Evolutionary conservation across 202 grass and related monocot species (phyloP).

Genomic region (Panicum hallii): DNA sequence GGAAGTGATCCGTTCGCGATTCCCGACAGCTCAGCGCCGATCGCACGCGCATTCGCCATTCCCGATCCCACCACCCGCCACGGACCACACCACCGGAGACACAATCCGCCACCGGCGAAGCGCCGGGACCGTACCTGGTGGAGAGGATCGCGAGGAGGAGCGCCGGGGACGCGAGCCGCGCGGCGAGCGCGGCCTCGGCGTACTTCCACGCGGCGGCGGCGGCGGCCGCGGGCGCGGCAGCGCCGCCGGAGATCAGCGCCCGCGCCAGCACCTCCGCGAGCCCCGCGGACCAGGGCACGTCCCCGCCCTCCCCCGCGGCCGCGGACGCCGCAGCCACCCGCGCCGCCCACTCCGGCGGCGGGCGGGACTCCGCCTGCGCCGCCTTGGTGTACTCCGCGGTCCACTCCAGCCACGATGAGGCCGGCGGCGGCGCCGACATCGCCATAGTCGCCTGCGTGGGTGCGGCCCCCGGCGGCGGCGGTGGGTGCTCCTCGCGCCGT

Average conservation of each 20-base stretch:
- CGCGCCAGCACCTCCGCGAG: conserved; percentile 66
- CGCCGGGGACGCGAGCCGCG: conserved; percentile 72
- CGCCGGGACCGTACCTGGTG: conserved; percentile 45
- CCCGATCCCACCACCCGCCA: neutral
- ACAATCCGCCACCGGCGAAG: neutral
- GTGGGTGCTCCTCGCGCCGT: neutral
- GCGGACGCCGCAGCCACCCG: conserved; percentile 37
- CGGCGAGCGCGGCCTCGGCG: conserved; percentile 76
- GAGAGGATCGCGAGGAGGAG: conserved; percentile 87
- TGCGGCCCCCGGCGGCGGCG: neutral
- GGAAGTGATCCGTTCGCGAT: neutral
- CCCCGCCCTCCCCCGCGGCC: neutral
- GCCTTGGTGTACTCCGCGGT: conserved; percentile 67
- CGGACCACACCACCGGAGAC: neutral
- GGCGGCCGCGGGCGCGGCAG: neutral
- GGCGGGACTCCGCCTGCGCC: conserved; percentile 56
- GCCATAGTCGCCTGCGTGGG: neutral
- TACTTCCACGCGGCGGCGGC: conserved; percentile 73
- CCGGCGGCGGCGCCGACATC: conserved; percentile 4
- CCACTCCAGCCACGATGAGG: conserved; percentile 46
- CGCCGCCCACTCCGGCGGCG: conserved; percentile 61
- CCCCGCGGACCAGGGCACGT: conserved; percentile 60
- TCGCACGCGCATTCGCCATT: conserved; percentile 15
- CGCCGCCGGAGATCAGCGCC: conserved; percentile 43
- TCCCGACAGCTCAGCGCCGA: neutral